These are phyloP conservation scores for Pyrenopolyporus hunteri DNA, from an alignment of 495 filamentous ascomycete species.

Conservation along the genomic window DNA sequence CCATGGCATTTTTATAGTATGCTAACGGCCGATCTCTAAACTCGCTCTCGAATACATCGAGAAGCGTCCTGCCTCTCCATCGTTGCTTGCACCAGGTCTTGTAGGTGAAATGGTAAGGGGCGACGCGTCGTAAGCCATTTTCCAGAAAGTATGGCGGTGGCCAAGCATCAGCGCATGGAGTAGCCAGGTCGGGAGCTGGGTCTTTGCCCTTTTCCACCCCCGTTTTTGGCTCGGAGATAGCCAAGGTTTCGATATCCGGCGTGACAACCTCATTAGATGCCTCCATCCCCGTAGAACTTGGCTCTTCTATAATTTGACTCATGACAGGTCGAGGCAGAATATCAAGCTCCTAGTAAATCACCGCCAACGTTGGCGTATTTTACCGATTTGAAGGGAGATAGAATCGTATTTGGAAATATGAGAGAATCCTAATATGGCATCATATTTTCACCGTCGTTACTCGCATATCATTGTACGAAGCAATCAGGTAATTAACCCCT, in stretches of 20 bases:
- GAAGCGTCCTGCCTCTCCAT: conserved; percentile 75
- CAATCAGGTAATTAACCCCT: too few species aligned
- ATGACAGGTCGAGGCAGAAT: conserved; percentile 11
- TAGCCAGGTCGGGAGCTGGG: conserved; percentile 53
- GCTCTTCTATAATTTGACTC: conserved; percentile 22
- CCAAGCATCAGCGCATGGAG: conserved; percentile 67
- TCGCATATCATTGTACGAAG: too few species aligned
- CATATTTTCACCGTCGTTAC: neutral
- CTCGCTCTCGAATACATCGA: conserved; percentile 83
- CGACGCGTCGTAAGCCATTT: conserved; percentile 77
- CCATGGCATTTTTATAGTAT: conserved; percentile 88
- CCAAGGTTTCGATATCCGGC: conserved; percentile 11
- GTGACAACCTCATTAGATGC: conserved; percentile 6
- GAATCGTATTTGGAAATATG: neutral
- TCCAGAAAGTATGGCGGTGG: conserved; percentile 79
- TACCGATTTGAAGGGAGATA: neutral
- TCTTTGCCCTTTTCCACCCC: neutral
- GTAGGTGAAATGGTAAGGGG: conserved; percentile 93
- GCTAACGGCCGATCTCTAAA: conserved; percentile 85
- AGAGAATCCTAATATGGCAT: neutral
- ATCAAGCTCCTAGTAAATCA: neutral
- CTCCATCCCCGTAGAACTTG: conserved; percentile 11
- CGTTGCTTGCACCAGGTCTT: conserved; percentile 91
- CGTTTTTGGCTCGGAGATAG: conserved; percentile 3
- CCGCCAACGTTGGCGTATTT: conserved; percentile 16